Base-by-base conservation (phyloP, 495 filamentous ascomycete genomes). In the Clavariopsis aquatica region DNA sequence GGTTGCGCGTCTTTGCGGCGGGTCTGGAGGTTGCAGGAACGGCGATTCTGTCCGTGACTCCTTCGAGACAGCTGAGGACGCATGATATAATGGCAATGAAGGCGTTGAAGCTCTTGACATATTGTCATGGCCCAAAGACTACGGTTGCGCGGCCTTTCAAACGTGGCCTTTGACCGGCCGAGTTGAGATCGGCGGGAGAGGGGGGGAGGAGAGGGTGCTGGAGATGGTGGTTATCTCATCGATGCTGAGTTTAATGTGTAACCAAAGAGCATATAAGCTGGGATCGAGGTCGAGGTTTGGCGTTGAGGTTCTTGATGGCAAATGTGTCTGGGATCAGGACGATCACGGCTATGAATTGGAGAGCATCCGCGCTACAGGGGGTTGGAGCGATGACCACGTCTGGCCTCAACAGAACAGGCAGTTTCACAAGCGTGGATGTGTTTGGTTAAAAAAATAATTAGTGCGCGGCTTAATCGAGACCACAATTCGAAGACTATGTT, bases 71-170 rank as follows among this genome's bases (percentile, higher is more conserved):
- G 74, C 59, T 53, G 67, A 69, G 64, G 78, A 75, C 70, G 74
- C 80, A 81, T 85, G 80, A 75, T 83, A 76, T 65, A 83, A 73
- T 69, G 81, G 82, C 49, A 86, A 57, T 24, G 73, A 75, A 71
- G 84, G 83, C 69, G 83, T 84, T 57, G 80, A 74, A 64, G 84
- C 82, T 77, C 79, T 83, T 78, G 83, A 85, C 83, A 86, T 86
- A 70, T 65, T 83, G 76, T 80, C 82, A 84, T 77, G 71, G 73
- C 74, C 63, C 22, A 57, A 38, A 15, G n/a, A 43, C 57, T 52
- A 53, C 53, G 22, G 23, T 54, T 28, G 49, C 46, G 62, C 49
- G 55, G 64, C 52, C 46, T 10, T 55, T 27, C 26, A n/a, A 57
- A 67, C 64, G 64, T 67, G 64, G 57, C 64, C 58, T 67, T 36